Evolutionary conservation across 768 basidiomycete species (phyloP), one percentile per base, ranked within the genome.

Genomic region (Tubosaeta sp.): DNA sequence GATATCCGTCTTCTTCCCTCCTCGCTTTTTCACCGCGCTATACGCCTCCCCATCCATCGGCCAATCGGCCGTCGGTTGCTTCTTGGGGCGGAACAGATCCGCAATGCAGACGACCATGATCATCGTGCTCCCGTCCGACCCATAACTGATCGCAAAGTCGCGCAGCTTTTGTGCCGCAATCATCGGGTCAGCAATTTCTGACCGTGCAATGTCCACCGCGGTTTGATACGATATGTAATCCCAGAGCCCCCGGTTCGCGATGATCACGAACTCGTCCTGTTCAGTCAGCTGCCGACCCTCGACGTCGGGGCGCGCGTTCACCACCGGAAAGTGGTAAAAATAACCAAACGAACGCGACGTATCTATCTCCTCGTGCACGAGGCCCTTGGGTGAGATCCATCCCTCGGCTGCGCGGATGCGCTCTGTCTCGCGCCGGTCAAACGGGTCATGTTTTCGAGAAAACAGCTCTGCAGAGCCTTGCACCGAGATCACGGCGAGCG

Each of bases 121-220:
- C 94, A 98, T 97, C 44, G 87, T 88, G 55, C 85, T 90, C 13
- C 91, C 91, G 50, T 89, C 85, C 16, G 94, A 91, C 2, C 97
- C 97, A 69, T 97, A 97, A 59, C 91, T 92, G 64, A 99, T 91
- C 8, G 97, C 93, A 56, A 97, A 90, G 67, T 99, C 97, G 44
- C 97, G 82, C 38, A 99, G 71, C 73, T 97, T 98, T 73, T 97
- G 95, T 0, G 97, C 92, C 5, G 97, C 97, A 63, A 93, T 84
- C 85, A 88, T 87, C 0, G 86, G 86, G 59, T 88, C 84, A 16
- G 72, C 70, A 13, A 65, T 63, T 61, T 88, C 88, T 7, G 81
- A 80, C 35, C 90, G 80, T 1, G 93, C 95, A 55, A 98, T 94
- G 67, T 98, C 95, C 50, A 98, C 93, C 1, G 97, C 95, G 0